phyloP scores from a whole-genome alignment of 2,329 filamentous ascomycete species.

The Samsoniella hepiali region DNA sequence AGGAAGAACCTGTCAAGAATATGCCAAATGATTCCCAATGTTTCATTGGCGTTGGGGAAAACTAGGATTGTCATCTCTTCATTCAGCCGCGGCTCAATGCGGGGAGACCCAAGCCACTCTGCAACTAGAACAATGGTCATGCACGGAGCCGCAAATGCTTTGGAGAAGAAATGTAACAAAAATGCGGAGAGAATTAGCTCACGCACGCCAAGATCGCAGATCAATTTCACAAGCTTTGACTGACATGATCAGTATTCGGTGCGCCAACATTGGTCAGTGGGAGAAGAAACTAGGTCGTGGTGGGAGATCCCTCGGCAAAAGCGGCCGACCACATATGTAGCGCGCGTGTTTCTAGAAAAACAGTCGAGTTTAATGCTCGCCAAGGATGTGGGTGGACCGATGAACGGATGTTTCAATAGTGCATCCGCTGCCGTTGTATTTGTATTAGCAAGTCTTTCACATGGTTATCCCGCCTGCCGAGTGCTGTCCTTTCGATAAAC shows the following conservation, averaged over 20 bases:
- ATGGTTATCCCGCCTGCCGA: no score
- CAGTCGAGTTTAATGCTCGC: background rate
- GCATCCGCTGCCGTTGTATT: background rate
- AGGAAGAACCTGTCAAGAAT: background rate
- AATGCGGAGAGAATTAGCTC: background rate
- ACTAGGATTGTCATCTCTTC: background rate
- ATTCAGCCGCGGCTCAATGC: background rate
- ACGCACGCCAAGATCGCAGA: background rate
- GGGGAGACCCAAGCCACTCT: background rate
- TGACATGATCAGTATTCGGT: no score
- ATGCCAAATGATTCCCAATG: background rate
- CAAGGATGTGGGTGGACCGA: background rate
- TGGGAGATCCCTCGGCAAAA: background rate
- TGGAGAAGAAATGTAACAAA: background rate
- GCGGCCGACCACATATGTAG: background rate
- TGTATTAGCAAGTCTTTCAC: background rate
- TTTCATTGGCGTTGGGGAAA: background rate
- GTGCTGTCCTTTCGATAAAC: no score
- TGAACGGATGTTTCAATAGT: no score
- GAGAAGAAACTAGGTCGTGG: background rate
- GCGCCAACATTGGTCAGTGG: no score
- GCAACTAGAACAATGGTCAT: no score
- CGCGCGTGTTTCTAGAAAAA: background rate
- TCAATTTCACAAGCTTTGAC: background rate
- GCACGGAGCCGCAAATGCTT: background rate